Percentiles rank a stretch among this genome's conserved stretches.
Evolutionary conservation across 208 protist species (phyloP).

Genomic region (Trypanosoma scelopori): DNA sequence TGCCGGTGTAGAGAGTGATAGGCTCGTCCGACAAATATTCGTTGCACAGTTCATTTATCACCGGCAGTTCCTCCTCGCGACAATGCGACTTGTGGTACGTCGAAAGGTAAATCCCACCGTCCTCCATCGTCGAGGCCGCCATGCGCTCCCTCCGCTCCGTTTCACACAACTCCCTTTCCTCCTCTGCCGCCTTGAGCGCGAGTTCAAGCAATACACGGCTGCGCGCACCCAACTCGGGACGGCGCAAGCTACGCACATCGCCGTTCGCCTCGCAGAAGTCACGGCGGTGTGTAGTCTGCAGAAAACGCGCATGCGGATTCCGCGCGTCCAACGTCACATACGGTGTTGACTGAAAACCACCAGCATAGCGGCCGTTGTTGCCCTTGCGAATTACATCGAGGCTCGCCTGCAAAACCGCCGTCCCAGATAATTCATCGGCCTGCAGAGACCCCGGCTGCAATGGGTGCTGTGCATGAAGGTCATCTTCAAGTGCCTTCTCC

Average conservation of each 20-base stretch:
- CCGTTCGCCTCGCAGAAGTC: conserved; percentile 64
- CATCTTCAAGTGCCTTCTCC: conserved; percentile 71
- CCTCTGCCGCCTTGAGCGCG: conserved; percentile 47
- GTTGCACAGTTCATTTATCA: conserved; percentile 52
- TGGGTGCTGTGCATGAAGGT: conserved; percentile 52
- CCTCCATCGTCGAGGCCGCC: conserved; percentile 6
- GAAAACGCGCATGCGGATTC: conserved; percentile 42
- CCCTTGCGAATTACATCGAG: conserved; percentile 64
- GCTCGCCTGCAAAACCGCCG: conserved; percentile 34
- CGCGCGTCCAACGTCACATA: conserved; percentile 67
- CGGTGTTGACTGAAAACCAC: conserved; percentile 72
- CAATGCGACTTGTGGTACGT: conserved; percentile 33
- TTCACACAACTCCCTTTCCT: conserved; percentile 36
- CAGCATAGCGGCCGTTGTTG: conserved; percentile 46
- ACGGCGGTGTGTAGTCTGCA: conserved; percentile 67
- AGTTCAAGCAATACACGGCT: conserved; percentile 59
- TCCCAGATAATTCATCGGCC: conserved; percentile 2
- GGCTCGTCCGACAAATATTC: conserved; percentile 80
- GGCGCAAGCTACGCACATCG: conserved; percentile 49
- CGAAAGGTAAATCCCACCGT: conserved; percentile 19
- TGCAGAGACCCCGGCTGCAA: conserved; percentile 19
- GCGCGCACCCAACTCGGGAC: conserved; percentile 69
- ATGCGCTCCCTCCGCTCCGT: conserved; percentile 18
- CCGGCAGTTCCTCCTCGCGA: conserved; percentile 42
- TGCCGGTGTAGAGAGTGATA: conserved; percentile 87